Base-by-base conservation (phyloP, 2,329 filamentous ascomycete genomes). In the Madurella fahalii region DNA sequence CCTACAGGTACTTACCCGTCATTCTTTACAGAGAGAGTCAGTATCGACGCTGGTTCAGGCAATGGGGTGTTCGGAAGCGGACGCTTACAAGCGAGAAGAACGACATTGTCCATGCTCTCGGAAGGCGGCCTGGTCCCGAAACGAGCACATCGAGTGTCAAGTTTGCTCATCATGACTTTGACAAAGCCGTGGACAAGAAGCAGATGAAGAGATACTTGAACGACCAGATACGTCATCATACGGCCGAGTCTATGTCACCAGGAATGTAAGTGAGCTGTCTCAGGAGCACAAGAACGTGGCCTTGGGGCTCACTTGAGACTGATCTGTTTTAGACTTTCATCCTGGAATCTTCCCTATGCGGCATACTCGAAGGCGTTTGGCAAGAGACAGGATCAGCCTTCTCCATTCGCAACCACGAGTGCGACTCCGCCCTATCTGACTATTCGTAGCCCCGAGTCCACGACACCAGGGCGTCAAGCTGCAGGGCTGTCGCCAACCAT, bases 171-270 rank as follows among this genome's bases (percentile, higher is more conserved):
- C 4, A 25, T 31, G 42, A 39, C 18, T 7, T 13, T 7, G 31
- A 46, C 50, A 52, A 52, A 15, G 13, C 15, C 16, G n/a, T 52
- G n/a, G 50, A 52, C 50, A 52, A 47, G 34, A 52, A 47, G n/a
- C 50, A 47, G 18, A 13, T 52, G 42, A 52, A 52, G 32, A 46
- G 41, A 17, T 39, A 40, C 20, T 17, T 52, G 50, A 46, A 40
- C 25, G 25, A 17, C 46, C n/a, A 52, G 30, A 46, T 43, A 20
- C 50, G 50, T 12, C 42, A 44, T 39, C 42, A 39, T 30, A 30
- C 39, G 31, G 31, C 42, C 16, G 40, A 46, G 50, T 11, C 12
- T 16, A 31, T 39, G 34, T 25, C 15, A 16, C 50, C 50, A 13
- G 50, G 42, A 32, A 41, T 52, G 50, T 47, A 46, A 52, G 50